Base-by-base conservation (phyloP, 306 rosid species). In the Glycine soja region DNA sequence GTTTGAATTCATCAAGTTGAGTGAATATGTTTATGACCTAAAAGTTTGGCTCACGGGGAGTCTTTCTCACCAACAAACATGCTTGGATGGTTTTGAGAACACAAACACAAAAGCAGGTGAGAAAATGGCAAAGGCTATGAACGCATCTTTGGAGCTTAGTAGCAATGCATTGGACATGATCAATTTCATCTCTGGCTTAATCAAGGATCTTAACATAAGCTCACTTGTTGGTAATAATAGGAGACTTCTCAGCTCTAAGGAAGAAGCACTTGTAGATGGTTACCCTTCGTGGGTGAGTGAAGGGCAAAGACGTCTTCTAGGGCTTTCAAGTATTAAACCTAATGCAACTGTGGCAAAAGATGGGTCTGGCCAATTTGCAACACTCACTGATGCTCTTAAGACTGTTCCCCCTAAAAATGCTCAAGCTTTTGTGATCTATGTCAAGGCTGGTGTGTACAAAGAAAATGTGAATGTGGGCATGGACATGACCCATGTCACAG, bases 101-200 rank as follows among this genome's bases (percentile, higher is more conserved):
- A 75, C 90, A 0, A 83, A 80, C 0, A 86, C 92, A 0, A 34
- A 88, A 0, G 90, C 92, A 0, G 94, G 92, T 0, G 75, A 70
- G 4, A 81, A 58, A 19, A 95, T 95, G 97, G 63, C 77, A 3
- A 1, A 34, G 13, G 38, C 61, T 12, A 16, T 95, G 81, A 88
- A 90, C 2, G 72, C 77, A 0, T 77, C 95, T 0, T 46, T 79
- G 54, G 87, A 90, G 81, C 78, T 95, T 10, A 92, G 90, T 3
- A 82, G 57, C 78, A 92, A 92, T 72, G 97, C 91, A 0, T 77
- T 92, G 11, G 97, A 89, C 24, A 89, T 95, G 86, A 82, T 92
- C 19, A 18, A 52, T 10, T 87, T 81, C 3, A 30, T 85, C 8
- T 54, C 82, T 0, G 24, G 42, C 2, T 0, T 91, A 3, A 0